phyloP scores from a whole-genome alignment of 805 yeast species.

The Barnettozyma populi region DNA sequence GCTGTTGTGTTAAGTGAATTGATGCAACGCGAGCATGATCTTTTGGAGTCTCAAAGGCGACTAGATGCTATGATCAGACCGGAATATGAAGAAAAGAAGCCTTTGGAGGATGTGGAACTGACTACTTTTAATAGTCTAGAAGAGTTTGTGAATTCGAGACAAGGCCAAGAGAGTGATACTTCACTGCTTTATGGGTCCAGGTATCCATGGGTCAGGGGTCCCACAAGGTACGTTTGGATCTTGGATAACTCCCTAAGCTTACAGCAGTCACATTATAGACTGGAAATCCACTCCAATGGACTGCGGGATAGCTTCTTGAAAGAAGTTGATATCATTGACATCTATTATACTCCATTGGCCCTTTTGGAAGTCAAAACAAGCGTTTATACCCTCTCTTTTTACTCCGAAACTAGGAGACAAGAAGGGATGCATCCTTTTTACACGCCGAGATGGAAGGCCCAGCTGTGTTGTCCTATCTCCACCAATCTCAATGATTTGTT shows the following conservation, averaged over 20 bases:
- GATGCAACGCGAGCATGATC: not conserved
- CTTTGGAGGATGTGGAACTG: conserved; percentile 9
- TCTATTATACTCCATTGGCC: conserved; percentile 9
- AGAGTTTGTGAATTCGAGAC: conserved; percentile 23
- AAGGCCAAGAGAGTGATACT: conserved; percentile 2
- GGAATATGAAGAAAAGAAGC: not conserved
- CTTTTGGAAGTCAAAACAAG: conserved; percentile 18
- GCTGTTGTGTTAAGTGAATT: not conserved
- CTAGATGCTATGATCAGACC: not conserved
- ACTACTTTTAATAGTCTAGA: conserved; percentile 35
- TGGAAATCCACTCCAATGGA: conserved; percentile 16
- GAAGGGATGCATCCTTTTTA: conserved; percentile 7
- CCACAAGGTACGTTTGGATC: conserved; percentile 28
- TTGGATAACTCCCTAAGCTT: conserved; percentile 20
- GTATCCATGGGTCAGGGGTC: conserved; percentile 32
- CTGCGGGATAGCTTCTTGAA: conserved; percentile 11
- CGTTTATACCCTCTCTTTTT: conserved; percentile 15
- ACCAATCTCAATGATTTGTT: conserved; percentile 19
- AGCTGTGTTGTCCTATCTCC: conserved; percentile 21
- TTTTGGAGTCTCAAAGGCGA: conserved; percentile 1
- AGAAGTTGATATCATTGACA: conserved; percentile 5
- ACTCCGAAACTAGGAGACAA: conserved; percentile 9
- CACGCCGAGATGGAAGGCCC: conserved; percentile 16
- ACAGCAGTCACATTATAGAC: conserved; percentile 23
- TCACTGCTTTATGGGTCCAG: conserved; percentile 18